Evolutionary conservation across 2,329 filamentous ascomycete genomes (phyloP).

Genomic region (Pyricularia sp.): DNA sequence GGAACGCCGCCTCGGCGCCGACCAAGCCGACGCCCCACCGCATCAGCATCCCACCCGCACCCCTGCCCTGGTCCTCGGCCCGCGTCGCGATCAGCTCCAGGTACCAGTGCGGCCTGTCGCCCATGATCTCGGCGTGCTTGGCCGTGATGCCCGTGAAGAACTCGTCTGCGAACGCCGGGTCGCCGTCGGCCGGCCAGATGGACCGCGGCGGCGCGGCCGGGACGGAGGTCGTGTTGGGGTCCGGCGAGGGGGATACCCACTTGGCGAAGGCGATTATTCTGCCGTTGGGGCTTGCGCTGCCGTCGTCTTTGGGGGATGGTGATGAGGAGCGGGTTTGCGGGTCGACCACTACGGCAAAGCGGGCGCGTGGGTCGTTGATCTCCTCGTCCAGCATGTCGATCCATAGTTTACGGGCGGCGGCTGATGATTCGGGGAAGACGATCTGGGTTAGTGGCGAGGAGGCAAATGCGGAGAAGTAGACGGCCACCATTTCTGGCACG

Average conservation of each 20-base stretch:
- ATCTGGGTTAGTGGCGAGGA: conserved; percentile 21
- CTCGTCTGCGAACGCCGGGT: conserved; percentile 19
- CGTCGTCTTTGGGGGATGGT: not conserved
- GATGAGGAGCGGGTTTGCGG: conserved; percentile 3
- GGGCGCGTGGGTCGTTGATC: conserved; percentile 22
- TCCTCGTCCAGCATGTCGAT: conserved; percentile 20
- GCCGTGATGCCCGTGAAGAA: conserved; percentile 26
- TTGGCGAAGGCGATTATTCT: conserved; percentile 31
- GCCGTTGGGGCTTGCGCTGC: not conserved
- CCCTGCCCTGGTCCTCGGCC: conserved; percentile 29
- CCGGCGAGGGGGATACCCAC: conserved; percentile 24
- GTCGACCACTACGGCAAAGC: conserved; percentile 27
- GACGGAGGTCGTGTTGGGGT: conserved; percentile 7
- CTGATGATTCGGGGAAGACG: conserved; percentile 21
- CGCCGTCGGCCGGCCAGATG: conserved; percentile 25
- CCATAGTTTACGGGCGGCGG: conserved; percentile 22
- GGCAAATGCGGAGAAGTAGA: conserved; percentile 33
- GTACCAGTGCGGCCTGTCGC: conserved; percentile 30
- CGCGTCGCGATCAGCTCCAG: conserved; percentile 33
- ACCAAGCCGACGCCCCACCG: conserved; percentile 33
- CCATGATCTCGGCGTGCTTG: conserved; percentile 25
- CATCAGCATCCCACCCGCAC: conserved; percentile 29
- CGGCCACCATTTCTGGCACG: conserved; percentile 23
- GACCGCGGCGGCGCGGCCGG: conserved; percentile 14
- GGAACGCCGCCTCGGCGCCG: conserved; percentile 22